Conservation (phyloP, 2,329 filamentous ascomycete species). For the Microsporum ferrugineum region DNA sequence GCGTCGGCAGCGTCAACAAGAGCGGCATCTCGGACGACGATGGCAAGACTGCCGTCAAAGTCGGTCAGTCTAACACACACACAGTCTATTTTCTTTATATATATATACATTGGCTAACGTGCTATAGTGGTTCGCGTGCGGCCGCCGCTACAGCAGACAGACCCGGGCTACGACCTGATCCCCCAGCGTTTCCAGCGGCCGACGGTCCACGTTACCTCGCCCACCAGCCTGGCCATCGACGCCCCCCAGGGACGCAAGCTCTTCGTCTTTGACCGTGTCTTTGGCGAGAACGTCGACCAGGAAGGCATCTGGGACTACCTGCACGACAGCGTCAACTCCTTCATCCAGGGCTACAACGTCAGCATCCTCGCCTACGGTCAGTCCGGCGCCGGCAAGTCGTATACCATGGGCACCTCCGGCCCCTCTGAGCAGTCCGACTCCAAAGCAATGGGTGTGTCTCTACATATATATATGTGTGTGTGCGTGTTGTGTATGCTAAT, state of each 20-base stretch:
- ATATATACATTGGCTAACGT: neutral
- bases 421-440: constrained; percentile 61
- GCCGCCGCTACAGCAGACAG: constrained; percentile 67
- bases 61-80: constrained; percentile 55
- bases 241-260: constrained; percentile 85
- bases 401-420: constrained; percentile 95
- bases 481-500: neutral
- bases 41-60: constrained; percentile 83
- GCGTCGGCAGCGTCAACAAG: constrained; percentile 45
- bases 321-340: constrained; percentile 76
- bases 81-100: neutral
- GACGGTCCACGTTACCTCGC: constrained; percentile 79
- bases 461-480: constrained; percentile 5
- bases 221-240: constrained; percentile 78
- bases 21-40: constrained; percentile 86
- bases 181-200: constrained; percentile 89
- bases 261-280: constrained; percentile 94
- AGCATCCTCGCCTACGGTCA: constrained; percentile 94
- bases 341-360: constrained; percentile 95
- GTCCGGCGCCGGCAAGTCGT: constrained; percentile 94
- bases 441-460: constrained; percentile 61
- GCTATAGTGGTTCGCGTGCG: constrained; percentile 75
- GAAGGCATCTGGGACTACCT: constrained; percentile 92
- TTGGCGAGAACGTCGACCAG: constrained; percentile 69
- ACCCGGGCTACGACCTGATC: constrained; percentile 89